Conservation (phyloP, 2,329 filamentous ascomycete species). For the Paecilomyces niveus region DNA sequence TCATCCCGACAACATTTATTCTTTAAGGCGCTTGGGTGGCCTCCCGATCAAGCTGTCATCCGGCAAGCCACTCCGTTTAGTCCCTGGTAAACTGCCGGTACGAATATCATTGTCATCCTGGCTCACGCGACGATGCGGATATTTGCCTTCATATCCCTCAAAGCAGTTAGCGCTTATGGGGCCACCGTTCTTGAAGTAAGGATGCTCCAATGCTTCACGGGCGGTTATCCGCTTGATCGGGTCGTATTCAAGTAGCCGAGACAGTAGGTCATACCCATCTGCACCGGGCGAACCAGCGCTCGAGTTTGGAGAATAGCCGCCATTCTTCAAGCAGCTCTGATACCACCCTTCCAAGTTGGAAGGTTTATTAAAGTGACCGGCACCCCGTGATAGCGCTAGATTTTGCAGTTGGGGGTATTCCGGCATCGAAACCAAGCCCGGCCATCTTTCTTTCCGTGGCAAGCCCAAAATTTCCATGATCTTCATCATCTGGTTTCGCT, state of each 20-base stretch:
- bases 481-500: constrained; percentile 97
- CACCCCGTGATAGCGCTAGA: constrained; percentile 35
- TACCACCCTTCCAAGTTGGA: constrained; percentile 72
- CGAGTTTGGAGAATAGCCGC: constrained; percentile 43
- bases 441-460: constrained; percentile 84
- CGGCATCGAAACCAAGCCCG: constrained; percentile 73
- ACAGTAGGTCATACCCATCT: constrained; percentile 76
- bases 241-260: constrained; percentile 84
- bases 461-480: constrained; percentile 95
- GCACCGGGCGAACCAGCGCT: constrained; percentile 54
- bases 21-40: constrained; percentile 50
- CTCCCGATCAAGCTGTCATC: constrained; percentile 66
- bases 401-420: constrained; percentile 68
- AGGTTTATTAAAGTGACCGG: constrained; percentile 46
- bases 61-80: constrained; percentile 77
- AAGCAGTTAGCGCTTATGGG: constrained; percentile 79
- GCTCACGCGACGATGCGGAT: constrained; percentile 82
- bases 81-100: constrained; percentile 81
- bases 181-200: constrained; percentile 70
- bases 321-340: constrained; percentile 59
- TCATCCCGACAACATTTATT: constrained; percentile 17
- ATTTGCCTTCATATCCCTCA: constrained; percentile 78
- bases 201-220: constrained; percentile 78
- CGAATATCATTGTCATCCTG: constrained; percentile 94
- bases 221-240: constrained; percentile 83